Percentiles rank a stretch among this genome's conserved stretches.
Conservation (phyloP, 139 green algal species). For the Chlamydomonas sp. region DNA sequence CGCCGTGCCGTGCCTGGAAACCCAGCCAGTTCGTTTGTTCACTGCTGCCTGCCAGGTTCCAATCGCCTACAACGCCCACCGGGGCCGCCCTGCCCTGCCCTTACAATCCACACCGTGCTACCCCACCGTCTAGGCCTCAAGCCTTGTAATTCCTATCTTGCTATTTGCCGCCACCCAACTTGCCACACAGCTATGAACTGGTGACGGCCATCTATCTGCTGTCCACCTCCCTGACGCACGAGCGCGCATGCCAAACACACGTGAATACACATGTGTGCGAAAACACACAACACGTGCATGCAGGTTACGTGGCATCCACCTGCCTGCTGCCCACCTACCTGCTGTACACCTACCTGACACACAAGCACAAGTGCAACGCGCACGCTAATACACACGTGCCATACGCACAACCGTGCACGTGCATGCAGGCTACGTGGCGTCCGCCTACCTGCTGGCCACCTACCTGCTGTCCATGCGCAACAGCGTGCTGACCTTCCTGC, state of each 20-base stretch:
- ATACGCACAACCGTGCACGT: neutral
- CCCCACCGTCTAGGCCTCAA: neutral
- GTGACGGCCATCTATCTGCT: too few species aligned
- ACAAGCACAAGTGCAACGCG: too few species aligned
- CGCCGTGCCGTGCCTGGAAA: neutral
- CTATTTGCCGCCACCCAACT: neutral
- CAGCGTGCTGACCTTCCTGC: slow-evolving; percentile 9
- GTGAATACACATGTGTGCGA: too few species aligned
- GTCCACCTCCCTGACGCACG: too few species aligned
- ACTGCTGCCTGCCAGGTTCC: neutral
- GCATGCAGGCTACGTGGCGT: slow-evolving; percentile 3
- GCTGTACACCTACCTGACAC: too few species aligned
- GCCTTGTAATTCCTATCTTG: neutral
- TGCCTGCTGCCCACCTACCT: neutral
- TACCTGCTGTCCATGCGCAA: slow-evolving; percentile 5
- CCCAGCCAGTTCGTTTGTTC: neutral
- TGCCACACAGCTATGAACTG: neutral
- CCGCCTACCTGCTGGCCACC: neutral
- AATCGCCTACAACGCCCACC: neutral
- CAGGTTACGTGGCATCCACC: neutral
- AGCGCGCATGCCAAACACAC: neutral
- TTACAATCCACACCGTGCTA: too few species aligned
- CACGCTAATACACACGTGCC: too few species aligned
- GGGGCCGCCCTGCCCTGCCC: too few species aligned
- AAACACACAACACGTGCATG: neutral